These are phyloP conservation scores for Suhomyces atakaporum DNA, from an alignment of 1,139 yeast species.

Conservation along the genomic window DNA sequence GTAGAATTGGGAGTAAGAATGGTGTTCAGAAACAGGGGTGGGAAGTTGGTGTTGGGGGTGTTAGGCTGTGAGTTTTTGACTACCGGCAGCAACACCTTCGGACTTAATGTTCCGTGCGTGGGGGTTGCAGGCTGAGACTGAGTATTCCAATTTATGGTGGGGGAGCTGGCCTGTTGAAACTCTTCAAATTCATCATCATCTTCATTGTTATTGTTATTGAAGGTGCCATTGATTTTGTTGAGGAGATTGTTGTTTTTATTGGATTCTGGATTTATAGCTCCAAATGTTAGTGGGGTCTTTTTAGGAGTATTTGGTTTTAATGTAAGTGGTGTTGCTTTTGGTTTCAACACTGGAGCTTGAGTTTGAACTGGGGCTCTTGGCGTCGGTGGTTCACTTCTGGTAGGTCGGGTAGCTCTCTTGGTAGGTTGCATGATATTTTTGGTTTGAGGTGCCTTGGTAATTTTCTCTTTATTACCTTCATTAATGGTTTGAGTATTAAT, in stretches of 20 bases:
- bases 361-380: not conserved
- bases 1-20: slow-evolving; percentile 16
- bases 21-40: slow-evolving; percentile 33
- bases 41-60: slow-evolving; percentile 17
- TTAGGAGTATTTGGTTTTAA: slow-evolving; percentile 15
- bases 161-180: slow-evolving; percentile 28
- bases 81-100: slow-evolving; percentile 1
- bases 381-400: too few relatives aligned
- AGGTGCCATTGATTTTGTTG: slow-evolving; percentile 22
- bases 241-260: slow-evolving; percentile 21
- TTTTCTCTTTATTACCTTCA: slow-evolving; percentile 29
- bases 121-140: not conserved
- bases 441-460: slow-evolving; percentile 27
- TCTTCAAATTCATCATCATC: slow-evolving; percentile 36
- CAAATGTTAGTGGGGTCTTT: slow-evolving; percentile 24
- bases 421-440: slow-evolving; percentile 19
- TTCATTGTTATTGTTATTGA: slow-evolving; percentile 16
- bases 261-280: slow-evolving; percentile 23
- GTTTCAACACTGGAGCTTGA: not conserved
- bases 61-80: not conserved
- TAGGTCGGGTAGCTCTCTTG: too few relatives aligned
- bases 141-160: slow-evolving; percentile 24
- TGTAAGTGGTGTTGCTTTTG: slow-evolving; percentile 11
- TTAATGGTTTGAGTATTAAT: slow-evolving; percentile 37
- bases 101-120: slow-evolving; percentile 2